Evolutionary conservation across 495 filamentous ascomycete genomes (phyloP).

Genomic region (Cryomyces minteri): DNA sequence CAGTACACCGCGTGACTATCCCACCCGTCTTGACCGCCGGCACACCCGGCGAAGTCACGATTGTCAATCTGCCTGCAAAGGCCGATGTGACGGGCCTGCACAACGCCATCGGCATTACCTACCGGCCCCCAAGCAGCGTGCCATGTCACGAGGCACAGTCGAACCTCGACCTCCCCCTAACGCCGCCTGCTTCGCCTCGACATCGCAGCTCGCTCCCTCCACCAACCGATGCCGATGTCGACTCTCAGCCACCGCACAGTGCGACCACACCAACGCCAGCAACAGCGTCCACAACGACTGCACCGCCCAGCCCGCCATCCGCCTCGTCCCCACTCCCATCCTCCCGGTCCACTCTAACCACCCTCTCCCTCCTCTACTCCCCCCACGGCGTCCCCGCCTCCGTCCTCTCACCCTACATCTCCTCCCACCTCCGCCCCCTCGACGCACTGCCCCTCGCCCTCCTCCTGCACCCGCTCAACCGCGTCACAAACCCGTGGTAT

Average conservation of each 20-base stretch:
- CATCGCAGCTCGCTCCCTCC: background rate
- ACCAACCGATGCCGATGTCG: background rate
- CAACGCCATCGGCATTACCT: slow-evolving; percentile 52
- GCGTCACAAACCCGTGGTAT: slow-evolving; percentile 40
- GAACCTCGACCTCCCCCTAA: slow-evolving; percentile 12
- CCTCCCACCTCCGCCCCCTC: slow-evolving; percentile 32
- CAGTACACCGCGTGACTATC: slow-evolving; percentile 28
- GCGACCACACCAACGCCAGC: slow-evolving; percentile 4
- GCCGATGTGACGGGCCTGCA: slow-evolving; percentile 42
- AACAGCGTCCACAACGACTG: slow-evolving; percentile 5
- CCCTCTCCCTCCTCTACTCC: slow-evolving; percentile 38
- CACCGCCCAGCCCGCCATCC: background rate
- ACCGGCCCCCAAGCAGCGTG: slow-evolving; percentile 32
- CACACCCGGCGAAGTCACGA: slow-evolving; percentile 39
- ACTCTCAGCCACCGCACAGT: too few relatives aligned
- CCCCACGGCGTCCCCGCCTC: slow-evolving; percentile 37
- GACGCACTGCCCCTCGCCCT: slow-evolving; percentile 42
- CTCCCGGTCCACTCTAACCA: slow-evolving; percentile 14
- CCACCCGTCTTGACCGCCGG: slow-evolving; percentile 27
- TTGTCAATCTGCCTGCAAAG: slow-evolving; percentile 43
- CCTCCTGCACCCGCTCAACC: slow-evolving; percentile 46
- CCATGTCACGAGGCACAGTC: slow-evolving; percentile 11
- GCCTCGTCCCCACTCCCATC: background rate
- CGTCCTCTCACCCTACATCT: slow-evolving; percentile 31
- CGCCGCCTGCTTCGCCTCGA: slow-evolving; percentile 12